Evolutionary conservation across 2,329 filamentous ascomycete genomes (phyloP), one percentile per base, ranked within the genome.

Genomic region (Dothiorella sarmentorum): DNA sequence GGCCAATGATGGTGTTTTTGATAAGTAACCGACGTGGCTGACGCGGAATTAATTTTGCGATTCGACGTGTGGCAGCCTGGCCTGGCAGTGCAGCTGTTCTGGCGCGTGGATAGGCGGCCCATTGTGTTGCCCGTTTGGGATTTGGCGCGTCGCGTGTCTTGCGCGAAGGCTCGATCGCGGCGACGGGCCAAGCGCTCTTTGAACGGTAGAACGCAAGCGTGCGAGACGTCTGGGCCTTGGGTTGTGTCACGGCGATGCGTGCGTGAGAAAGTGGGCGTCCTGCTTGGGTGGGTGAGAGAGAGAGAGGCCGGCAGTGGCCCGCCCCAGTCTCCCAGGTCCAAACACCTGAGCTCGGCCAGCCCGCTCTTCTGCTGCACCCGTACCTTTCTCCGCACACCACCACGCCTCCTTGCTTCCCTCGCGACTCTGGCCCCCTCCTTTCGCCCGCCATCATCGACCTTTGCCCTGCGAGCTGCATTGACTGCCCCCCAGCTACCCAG

Each of bases 381-480:
- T 31, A 24, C 47, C 27, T 18, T 20, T 37, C 31, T 45, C 55
- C 55, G 55, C 45, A 24, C 56, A 52, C 37, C 44, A 51, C 56
- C 44, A 24, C 35, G 43, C 29, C 57, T 59, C 57, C 57, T 59
- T 59, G 57, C 57, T 59, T 59, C 45, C 38, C 57, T 15, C 38
- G 37, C 26, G 18, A 18, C 27, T n/a, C 29, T 7, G 26, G 27
- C 38, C 27, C n/a, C 42, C 31, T 22, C 9, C 43, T 2, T 18
- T n/a, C 31, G 26, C 24, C 37, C 18, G 42, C 22, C 6, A 10
- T 15, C 40, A 22, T 38, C 55, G 22, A 18, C n/a, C 18, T 43
- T 13, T 24, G 40, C 31, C 31, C 56, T n/a, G n/a, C 38, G 10
- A 17, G 15, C 55, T 38, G 20, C n/a, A 44, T 58, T 58, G 56